These are phyloP conservation scores for Dimocarpus longan DNA, from an alignment of 345 rosid species.

Conservation along the genomic window DNA sequence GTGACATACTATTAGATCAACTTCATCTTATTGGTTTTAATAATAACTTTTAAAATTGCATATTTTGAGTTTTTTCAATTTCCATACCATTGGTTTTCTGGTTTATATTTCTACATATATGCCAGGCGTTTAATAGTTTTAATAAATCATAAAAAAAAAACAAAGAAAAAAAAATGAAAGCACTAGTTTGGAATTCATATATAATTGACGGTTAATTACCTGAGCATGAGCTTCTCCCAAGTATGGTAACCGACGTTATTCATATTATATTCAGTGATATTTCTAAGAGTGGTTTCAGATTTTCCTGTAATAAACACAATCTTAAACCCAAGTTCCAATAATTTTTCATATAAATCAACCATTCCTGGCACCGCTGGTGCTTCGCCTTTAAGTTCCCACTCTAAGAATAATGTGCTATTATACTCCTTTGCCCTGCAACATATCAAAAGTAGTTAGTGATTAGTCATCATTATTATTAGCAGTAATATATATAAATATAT, in stretches of 20 bases:
- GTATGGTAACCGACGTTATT: slow-evolving; percentile 37
- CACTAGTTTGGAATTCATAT: not conserved
- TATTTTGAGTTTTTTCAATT: no score
- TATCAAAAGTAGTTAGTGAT: not conserved
- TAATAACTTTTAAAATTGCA: no score
- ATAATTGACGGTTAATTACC: slow-evolving; percentile 23
- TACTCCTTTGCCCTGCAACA: slow-evolving; percentile 26
- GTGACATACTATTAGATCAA: no score
- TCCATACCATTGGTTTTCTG: no score
- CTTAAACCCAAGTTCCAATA: slow-evolving; percentile 34
- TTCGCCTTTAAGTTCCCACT: slow-evolving; percentile 27
- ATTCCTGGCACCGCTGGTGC: slow-evolving; percentile 41
- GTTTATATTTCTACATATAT: no score
- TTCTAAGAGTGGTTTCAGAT: not conserved
- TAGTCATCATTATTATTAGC: no score
- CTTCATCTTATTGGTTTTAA: no score
- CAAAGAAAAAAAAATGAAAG: not conserved
- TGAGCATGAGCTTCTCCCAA: slow-evolving; percentile 45
- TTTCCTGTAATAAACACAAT: slow-evolving; percentile 45
- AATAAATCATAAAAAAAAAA: not conserved
- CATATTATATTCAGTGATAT: slow-evolving; percentile 32
- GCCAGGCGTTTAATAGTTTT: no score
- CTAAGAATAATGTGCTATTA: slow-evolving; percentile 16
- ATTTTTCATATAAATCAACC: slow-evolving; percentile 35
- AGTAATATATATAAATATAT: no score